Evolutionary conservation across 148 eudicot genomes (phyloP).

Genomic region (Rhododendron vialii): DNA sequence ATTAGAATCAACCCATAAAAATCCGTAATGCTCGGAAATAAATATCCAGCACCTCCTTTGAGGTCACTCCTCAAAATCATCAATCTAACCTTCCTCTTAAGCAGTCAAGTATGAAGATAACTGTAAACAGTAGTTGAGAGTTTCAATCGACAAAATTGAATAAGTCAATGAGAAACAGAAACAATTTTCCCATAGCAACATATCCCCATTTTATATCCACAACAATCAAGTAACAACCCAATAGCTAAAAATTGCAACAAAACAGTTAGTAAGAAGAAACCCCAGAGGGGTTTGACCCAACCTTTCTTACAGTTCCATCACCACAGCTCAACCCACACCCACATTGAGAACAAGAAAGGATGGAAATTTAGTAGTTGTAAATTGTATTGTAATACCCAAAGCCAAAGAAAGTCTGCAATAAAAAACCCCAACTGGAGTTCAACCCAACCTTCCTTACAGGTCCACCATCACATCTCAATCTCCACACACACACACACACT

Average conservation of each 20-base stretch:
- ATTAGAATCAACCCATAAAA: neutral
- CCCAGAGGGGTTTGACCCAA: neutral
- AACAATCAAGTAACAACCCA: neutral
- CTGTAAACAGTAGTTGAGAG: neutral
- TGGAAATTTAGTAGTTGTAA: too few species aligned
- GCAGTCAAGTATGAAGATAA: neutral
- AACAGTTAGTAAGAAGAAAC: neutral
- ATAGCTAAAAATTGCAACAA: neutral
- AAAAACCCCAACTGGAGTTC: neutral
- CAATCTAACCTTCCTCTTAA: slow-evolving; percentile 22
- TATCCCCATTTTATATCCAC: neutral
- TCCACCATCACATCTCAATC: slow-evolving; percentile 29
- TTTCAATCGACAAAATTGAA: neutral
- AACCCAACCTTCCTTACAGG: neutral
- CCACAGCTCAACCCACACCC: slow-evolving; percentile 50
- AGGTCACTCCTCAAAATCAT: slow-evolving; percentile 34
- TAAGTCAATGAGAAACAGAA: neutral
- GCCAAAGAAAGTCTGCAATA: too few species aligned
- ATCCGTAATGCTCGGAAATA: too few species aligned
- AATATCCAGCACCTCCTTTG: slow-evolving; percentile 39
- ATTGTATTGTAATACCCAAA: too few species aligned
- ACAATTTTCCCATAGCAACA: neutral
- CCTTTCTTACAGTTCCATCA: neutral
- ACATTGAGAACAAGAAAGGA: slow-evolving; percentile 26
- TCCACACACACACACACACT: slow-evolving; percentile 33